Base-by-base conservation (phyloP, 2,329 filamentous ascomycete genomes). In the Westerdykella ornata region DNA sequence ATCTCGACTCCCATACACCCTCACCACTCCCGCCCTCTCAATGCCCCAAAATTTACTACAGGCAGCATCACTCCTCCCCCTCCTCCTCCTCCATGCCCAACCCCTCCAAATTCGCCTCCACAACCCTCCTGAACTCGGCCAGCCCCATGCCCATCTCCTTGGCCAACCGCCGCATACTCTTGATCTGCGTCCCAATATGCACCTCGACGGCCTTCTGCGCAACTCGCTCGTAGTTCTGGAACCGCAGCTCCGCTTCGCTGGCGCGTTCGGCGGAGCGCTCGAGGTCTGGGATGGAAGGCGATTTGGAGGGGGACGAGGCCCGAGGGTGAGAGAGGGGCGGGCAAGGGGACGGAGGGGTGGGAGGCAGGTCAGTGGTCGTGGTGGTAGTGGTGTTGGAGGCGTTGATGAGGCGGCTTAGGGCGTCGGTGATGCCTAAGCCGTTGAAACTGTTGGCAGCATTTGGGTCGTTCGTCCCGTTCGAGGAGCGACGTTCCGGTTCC, bases 171-270 rank as follows among this genome's bases (percentile, higher is more conserved):
- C 80, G 90, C 49, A 92, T 65, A 62, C 83, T 88, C 70, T 86
- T 84, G 42, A 92, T 77, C 57, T 81, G 85, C 7, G 83, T 81
- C 28, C 81, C 82, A 34, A 92, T 80, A 65, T 90, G 85, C 65
- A 88, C 82, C 64, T 84, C 85, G 41, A 92, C 78, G 12, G 81
- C 84, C 22, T 26, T 26, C 22, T 26, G 22, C 7, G 22, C 22
- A 7, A 26, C 22, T 7, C 22, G 22, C 22, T 26, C 22, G 22
- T 26, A 26, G 22, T 26, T 26, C 8, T 26, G 22, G 22, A 26
- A 26, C 8, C 22, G 22, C 41, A 84, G 77, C 65, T 88, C 84
- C 41, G 73, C 78, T 53, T 81, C 77, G 44, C 80, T 78, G 51
- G 76, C 75, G 48, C 72, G 78, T 45, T 71, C 70, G 1, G 75